Evolutionary conservation across 139 green algal species (phyloP), one percentile per base, ranked within the genome.

Genomic region (Coelastrella sp.): DNA sequence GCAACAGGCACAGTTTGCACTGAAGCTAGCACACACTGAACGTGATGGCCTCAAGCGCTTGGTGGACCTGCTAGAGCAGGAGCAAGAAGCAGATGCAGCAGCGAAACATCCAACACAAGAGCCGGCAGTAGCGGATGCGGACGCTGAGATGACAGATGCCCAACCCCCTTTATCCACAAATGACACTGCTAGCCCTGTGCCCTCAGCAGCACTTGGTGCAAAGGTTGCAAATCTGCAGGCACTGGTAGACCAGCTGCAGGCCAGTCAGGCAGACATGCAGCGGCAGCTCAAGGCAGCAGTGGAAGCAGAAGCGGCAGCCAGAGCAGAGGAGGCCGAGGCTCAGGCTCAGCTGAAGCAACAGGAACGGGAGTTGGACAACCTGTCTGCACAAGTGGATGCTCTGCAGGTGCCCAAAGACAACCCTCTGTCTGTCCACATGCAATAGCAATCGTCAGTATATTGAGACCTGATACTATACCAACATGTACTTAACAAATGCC

Each of bases 341-440:
- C 9, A 20, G 11, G 65, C 66, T 22, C 35, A 88, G 35, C 35
- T 80, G 65, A 65, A 79, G 35, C 8, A 8, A 15, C 22, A n/a
- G 14, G 35, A 65, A 17, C 49, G 74, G 0, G 93, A 96, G 76
- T 87, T 94, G 63, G 93, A 91, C 4, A 10, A 72, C n/a, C 84
- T 95, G 72, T 58, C 35, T 49, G 35, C 24, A 57, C n/a, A 56
- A 12, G 24, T 56, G 6, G 66, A 65, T 25, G 83, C 83, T 11
- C 65, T 88, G 35, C 20, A 88, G 83, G 83, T 88, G 49, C 10
- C 49, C 49, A 27, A 17, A 17, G 63, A 4, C 12, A 72, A 17
- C 63, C 12, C 12, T 14, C 63, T 4, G 1, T 72, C 15, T 17
- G 0, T 22, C 12, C 63, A 14, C 63, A 22, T 72, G 63, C 63